These are phyloP conservation scores for Keithomyces neogunnii DNA, from an alignment of 2,329 filamentous ascomycete genomes.

Conservation along the genomic window DNA sequence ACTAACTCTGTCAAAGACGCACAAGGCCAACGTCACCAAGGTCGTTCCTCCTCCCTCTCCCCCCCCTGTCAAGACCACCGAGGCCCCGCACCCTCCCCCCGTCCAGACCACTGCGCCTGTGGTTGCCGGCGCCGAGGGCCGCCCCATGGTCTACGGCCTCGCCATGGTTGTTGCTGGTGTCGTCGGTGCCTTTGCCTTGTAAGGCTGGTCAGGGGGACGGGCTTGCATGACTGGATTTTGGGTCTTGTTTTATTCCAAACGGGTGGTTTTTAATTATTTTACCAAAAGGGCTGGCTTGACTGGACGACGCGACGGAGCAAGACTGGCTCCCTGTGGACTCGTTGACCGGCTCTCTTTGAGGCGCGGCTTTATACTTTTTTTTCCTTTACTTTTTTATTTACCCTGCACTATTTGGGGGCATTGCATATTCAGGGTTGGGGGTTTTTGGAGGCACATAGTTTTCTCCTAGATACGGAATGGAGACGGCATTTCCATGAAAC, in stretches of 20 bases:
- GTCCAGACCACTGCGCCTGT: conserved; percentile 5
- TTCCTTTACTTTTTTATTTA: neutral
- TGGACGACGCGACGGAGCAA: neutral
- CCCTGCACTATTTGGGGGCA: neutral
- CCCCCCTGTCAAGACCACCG: neutral
- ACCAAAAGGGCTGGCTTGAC: neutral
- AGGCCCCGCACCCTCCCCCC: neutral
- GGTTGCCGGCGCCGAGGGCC: conserved; percentile 11
- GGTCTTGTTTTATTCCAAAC: neutral
- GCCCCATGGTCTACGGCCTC: conserved; percentile 12
- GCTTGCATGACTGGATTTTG: neutral
- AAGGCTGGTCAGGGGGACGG: conserved; percentile 6
- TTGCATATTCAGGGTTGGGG: neutral
- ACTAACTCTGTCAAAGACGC: neutral
- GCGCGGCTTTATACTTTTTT: neutral
- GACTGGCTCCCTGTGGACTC: neutral
- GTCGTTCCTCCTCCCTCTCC: neutral
- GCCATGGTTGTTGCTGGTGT: conserved; percentile 19
- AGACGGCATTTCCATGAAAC: no score
- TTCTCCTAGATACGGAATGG: no score
- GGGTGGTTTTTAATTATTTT: neutral
- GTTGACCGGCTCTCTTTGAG: neutral
- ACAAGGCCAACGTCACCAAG: neutral
- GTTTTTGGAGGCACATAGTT: neutral
- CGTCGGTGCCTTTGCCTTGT: conserved; percentile 21